Conservation (phyloP, 139 green algal genomes). For the Astrephomene gubernaculifera region DNA sequence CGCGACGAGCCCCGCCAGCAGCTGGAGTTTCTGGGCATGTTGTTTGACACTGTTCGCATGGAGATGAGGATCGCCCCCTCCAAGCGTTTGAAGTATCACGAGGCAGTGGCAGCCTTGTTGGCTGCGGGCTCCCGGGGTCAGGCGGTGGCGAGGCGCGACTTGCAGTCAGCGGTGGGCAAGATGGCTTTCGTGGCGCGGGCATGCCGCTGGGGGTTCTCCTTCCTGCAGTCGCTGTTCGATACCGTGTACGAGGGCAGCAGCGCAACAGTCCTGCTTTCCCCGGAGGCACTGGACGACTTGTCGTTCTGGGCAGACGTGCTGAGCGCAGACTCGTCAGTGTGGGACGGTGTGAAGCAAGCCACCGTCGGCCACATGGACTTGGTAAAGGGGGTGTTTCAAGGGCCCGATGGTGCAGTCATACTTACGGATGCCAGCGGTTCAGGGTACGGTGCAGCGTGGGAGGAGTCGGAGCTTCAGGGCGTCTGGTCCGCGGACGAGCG, state of each 20-base stretch:
- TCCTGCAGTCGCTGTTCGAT: constrained; percentile 25
- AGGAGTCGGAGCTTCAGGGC: neutral
- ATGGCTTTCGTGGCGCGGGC: neutral
- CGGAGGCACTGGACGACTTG: neutral
- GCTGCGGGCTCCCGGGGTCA: too few relatives aligned
- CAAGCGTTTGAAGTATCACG: neutral
- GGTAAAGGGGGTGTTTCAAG: neutral
- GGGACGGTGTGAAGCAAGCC: neutral
- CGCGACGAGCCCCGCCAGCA: neutral
- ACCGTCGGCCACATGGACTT: neutral
- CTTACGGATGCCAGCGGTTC: neutral
- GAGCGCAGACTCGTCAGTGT: neutral
- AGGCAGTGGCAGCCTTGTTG: neutral
- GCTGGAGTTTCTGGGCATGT: constrained; percentile 18
- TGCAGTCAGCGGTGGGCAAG: neutral
- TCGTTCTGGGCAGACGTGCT: neutral
- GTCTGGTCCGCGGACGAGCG: neutral
- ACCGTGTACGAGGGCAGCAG: neutral
- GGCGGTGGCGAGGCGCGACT: neutral
- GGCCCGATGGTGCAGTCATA: neutral
- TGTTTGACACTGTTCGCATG: neutral
- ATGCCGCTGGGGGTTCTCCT: neutral
- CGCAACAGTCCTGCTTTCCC: neutral
- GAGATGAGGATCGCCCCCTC: neutral
- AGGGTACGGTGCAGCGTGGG: neutral